Base-by-base conservation (phyloP, 768 basidiomycete species). In the Kwoniella heveanensis region DNA sequence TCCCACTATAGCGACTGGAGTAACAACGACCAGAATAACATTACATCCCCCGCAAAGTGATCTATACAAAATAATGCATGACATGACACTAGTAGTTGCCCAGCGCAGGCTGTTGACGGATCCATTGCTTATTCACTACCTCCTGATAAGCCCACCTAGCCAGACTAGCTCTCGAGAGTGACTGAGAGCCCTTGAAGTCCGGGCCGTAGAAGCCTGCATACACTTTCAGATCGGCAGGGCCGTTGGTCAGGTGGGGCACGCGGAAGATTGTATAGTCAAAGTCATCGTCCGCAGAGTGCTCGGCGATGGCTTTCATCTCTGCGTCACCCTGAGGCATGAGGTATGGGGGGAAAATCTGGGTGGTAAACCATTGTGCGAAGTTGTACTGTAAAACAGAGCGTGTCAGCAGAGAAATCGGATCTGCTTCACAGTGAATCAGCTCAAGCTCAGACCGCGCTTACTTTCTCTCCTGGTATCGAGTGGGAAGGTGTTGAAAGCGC, bases 251-350 rank as follows among this genome's bases (percentile, higher is more conserved):
- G 46, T 53, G 50, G 17, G 60, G 60, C 12, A 61, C 60, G 6
- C 60, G 60, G 52, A 61, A 61, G 26, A 61, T 61, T 19, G 60
- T 61, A 22, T 61, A 61, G 37, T 54, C 60, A 47, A 61, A 61
- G 12, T 54, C 37, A 7, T 44, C 39, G 32, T 61, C 60, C 1
- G 60, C 60, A 26, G 52, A 54, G 24, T 54, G 22, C 8, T 51
- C 27, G 9, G 10, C 51, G 12, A 61, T 61, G 7, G 51, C 53
- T 22, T 32, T 52, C 60, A 61, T 61, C 27, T 61, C 60, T 21
- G 60, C 60, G 24, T 37, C 39, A 2, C 60, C 60, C 39, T 61
- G 60, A n/a, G 60, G 60, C 13, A 61, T 32, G 26, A 61, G 21
- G 4, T 19, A 24, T 1, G 60, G 39, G 5, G 60, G 60, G 25